Evolutionary conservation across 31 red algal genomes (phyloP).

Genomic region (Asparagopsis taxiformis): DNA sequence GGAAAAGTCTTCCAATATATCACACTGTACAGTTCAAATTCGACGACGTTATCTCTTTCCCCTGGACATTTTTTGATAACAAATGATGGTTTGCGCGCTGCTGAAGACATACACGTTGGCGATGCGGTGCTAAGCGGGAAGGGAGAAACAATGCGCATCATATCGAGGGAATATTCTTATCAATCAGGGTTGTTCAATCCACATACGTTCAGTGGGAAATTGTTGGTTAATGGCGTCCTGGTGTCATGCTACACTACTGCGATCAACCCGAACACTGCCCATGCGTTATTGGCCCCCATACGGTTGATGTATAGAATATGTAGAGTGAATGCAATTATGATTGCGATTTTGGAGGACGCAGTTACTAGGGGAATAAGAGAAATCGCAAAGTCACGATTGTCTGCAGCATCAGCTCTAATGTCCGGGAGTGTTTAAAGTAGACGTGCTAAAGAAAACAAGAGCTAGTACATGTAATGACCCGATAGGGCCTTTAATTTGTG

Average conservation of each 20-base stretch:
- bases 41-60: conserved; percentile 25
- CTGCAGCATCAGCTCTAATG: no score
- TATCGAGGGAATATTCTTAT: neutral
- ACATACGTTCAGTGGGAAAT: conserved; percentile 49
- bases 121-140: conserved; percentile 11
- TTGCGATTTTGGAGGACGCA: no score
- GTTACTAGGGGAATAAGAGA: no score
- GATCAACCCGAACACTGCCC: conserved; percentile 11
- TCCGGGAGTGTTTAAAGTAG: no score
- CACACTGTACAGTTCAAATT: neutral
- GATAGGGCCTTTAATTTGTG: no score
- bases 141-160: conserved; percentile 10
- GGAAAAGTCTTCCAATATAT: conserved; percentile 1
- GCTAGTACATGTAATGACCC: no score
- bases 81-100: neutral
- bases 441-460: no score
- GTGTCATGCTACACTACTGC: conserved; percentile 61
- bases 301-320: conserved; percentile 9
- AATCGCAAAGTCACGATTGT: no score
- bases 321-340: no score
- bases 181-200: conserved; percentile 52
- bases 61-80: conserved; percentile 37
- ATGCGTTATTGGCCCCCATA: conserved; percentile 38
- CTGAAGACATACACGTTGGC: conserved; percentile 8
- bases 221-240: conserved; percentile 47